Conservation (phyloP, 352 stramenopile genomes). For the Globisporangium orthogonon region DNA sequence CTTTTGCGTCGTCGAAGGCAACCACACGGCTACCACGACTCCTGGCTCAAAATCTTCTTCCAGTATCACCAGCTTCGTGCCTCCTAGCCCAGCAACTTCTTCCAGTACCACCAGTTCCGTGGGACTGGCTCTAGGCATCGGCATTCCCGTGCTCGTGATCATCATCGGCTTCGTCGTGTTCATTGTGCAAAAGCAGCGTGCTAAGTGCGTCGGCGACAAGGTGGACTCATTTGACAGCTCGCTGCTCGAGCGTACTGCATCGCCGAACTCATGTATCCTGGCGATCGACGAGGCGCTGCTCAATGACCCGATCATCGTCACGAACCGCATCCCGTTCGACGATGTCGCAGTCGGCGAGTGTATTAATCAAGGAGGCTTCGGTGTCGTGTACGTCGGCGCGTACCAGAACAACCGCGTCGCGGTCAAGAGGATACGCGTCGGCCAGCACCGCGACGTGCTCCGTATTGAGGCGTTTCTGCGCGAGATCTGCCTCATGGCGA, state of each 20-base stretch:
- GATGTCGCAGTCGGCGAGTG: conserved; percentile 52
- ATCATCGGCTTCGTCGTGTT: conserved; percentile 12
- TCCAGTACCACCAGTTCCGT: conserved; percentile 37
- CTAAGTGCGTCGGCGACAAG: conserved; percentile 26
- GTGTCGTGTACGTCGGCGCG: conserved; percentile 53
- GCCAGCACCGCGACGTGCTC: conserved; percentile 39
- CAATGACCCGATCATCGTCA: conserved; percentile 57
- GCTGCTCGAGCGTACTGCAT: conserved; percentile 46
- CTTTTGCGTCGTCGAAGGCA: conserved; percentile 27
- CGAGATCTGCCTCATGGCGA: conserved; percentile 60
- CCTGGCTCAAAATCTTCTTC: conserved; percentile 18
- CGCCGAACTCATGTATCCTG: conserved; percentile 41
- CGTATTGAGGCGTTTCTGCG: conserved; percentile 53
- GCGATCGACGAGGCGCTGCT: conserved; percentile 41
- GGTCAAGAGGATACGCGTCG: conserved; percentile 63
- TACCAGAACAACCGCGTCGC: conserved; percentile 51
- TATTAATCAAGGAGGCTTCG: conserved; percentile 60
- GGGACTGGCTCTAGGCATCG: conserved; percentile 25
- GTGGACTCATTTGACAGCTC: conserved; percentile 20
- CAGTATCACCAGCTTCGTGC: too few relatives aligned
- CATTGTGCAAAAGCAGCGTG: conserved; percentile 21
- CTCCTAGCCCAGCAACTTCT: too few relatives aligned
- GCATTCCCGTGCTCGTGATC: conserved; percentile 39
- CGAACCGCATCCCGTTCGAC: conserved; percentile 53
- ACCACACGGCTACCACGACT: not conserved